Conservation (phyloP, 176 grass and related monocot genomes). For the Otatea glauca region DNA sequence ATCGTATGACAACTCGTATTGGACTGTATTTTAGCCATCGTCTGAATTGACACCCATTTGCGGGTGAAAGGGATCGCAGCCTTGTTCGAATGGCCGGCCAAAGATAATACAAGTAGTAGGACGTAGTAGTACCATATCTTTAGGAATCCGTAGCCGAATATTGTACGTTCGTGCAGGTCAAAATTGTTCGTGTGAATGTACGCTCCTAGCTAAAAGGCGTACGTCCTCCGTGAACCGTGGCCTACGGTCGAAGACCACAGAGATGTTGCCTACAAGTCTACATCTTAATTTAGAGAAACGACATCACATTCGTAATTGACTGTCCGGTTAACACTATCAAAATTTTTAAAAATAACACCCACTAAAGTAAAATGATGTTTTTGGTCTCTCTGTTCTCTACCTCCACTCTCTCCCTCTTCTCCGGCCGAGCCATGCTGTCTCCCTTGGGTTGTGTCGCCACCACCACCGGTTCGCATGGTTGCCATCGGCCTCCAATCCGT, state of each 20-base stretch:
- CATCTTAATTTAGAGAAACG: neutral
- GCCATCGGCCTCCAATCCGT: no score
- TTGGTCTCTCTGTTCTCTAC: no score
- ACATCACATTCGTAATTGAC: no score
- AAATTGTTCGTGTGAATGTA: constrained; percentile 14
- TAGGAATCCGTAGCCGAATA: neutral
- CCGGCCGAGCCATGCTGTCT: fast-evolving
- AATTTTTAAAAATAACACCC: no score
- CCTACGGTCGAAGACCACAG: neutral
- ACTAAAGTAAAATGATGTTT: no score
- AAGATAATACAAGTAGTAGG: neutral
- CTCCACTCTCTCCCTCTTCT: no score
- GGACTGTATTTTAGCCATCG: no score
- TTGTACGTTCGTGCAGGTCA: neutral
- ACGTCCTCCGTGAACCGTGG: neutral
- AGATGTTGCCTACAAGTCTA: neutral
- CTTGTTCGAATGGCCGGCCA: neutral
- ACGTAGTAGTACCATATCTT: neutral
- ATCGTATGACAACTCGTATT: neutral
- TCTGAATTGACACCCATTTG: neutral
- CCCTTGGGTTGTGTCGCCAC: no score
- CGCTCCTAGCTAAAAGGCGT: neutral
- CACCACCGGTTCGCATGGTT: no score
- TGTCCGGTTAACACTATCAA: no score
- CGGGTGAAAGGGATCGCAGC: neutral